Evolutionary conservation across 352 stramenopile genomes (phyloP).

Genomic region (Phytophthora crassamura): DNA sequence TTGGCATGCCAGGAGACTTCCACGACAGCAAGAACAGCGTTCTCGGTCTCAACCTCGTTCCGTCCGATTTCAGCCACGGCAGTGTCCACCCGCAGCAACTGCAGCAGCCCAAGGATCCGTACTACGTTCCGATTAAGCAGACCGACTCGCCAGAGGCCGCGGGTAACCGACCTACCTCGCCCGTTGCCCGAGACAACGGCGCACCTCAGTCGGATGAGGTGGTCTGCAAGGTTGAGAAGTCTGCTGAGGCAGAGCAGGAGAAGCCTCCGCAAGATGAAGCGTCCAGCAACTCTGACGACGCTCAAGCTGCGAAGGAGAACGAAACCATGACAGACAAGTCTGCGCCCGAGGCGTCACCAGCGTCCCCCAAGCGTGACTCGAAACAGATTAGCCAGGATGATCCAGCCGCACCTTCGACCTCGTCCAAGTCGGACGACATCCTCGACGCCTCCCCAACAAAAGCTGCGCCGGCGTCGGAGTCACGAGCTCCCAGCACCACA

Average conservation of each 20-base stretch:
- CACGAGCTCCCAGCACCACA: constrained; percentile 24
- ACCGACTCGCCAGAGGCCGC: constrained; percentile 36
- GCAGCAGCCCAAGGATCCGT: constrained; percentile 47
- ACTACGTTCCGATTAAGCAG: constrained; percentile 41
- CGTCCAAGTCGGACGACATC: constrained; percentile 27
- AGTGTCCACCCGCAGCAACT: constrained; percentile 44
- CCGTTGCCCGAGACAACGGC: constrained; percentile 23
- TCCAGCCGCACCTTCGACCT: background rate
- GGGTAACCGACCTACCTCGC: constrained; percentile 35
- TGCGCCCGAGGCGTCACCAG: background rate
- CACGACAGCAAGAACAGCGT: constrained; percentile 66
- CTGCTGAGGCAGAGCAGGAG: constrained; percentile 10
- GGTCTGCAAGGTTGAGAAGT: constrained; percentile 31
- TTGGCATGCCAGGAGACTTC: constrained; percentile 35
- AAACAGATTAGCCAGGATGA: constrained; percentile 28
- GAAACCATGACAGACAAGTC: constrained; percentile 20
- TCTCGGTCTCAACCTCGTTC: constrained; percentile 65
- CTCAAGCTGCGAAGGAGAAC: constrained; percentile 31
- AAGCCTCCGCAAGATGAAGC: constrained; percentile 19
- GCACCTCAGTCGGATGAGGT: constrained; percentile 10
- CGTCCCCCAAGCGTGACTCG: constrained; percentile 24
- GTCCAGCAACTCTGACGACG: constrained; percentile 16
- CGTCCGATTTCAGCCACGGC: constrained; percentile 63
- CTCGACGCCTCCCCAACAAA: constrained; percentile 35
- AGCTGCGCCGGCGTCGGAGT: constrained; percentile 10